Conservation (phyloP, 2,329 filamentous ascomycete genomes). For the Cryphonectria nitschkei region DNA sequence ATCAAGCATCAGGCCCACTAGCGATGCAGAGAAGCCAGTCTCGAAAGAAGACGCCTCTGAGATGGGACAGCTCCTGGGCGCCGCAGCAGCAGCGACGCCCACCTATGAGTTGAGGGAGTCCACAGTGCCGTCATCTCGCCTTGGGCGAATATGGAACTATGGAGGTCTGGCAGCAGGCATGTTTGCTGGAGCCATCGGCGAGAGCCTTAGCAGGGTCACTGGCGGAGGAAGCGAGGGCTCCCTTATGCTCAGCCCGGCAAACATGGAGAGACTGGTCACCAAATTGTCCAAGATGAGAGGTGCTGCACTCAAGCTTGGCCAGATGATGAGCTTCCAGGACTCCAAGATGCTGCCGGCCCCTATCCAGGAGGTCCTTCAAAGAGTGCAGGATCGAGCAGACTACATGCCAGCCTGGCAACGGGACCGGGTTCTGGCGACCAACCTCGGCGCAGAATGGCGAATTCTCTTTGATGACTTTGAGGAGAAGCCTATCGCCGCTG, state of each 20-base stretch:
- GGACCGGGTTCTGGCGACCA: conserved; percentile 77
- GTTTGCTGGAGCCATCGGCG: conserved; percentile 88
- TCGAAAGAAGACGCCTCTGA: conserved; percentile 34
- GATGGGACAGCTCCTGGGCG: conserved; percentile 32
- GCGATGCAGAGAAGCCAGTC: conserved; percentile 2
- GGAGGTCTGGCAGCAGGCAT: conserved; percentile 91
- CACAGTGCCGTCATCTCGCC: conserved; percentile 81
- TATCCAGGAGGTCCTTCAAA: conserved; percentile 87
- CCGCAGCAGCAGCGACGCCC: conserved; percentile 34
- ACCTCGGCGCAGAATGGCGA: conserved; percentile 84
- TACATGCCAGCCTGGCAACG: conserved; percentile 97
- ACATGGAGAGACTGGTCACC: conserved; percentile 90
- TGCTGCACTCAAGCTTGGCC: conserved; percentile 93
- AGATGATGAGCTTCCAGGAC: conserved; percentile 99
- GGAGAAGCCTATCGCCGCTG: conserved; percentile 89
- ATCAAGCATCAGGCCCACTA: background rate
- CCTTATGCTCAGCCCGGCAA: conserved; percentile 82
- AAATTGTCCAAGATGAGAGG: conserved; percentile 96
- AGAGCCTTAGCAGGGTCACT: conserved; percentile 79
- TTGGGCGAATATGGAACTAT: conserved; percentile 94
- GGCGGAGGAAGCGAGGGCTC: conserved; percentile 73
- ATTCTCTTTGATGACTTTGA: conserved; percentile 83
- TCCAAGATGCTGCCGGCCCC: conserved; percentile 88
- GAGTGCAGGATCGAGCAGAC: conserved; percentile 94
- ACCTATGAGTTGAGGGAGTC: conserved; percentile 82